Conservation (phyloP, 2,329 filamentous ascomycete genomes). For the Fonsecaea erecta region DNA sequence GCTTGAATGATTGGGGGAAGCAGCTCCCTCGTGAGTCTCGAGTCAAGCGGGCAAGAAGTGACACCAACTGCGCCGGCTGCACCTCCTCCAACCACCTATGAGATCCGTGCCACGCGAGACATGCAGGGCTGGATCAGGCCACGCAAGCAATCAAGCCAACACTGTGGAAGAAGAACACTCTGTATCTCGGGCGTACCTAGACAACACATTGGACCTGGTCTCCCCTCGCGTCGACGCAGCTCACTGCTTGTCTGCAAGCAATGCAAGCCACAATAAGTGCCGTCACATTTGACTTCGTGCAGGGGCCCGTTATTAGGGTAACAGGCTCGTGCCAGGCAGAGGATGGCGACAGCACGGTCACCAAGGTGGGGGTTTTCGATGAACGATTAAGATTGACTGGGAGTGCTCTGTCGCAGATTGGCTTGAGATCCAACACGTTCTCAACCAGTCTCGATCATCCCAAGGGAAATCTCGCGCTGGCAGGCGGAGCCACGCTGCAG, state of each 20-base stretch:
- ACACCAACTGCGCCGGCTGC: not conserved
- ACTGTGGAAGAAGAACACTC: not conserved
- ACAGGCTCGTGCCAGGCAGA: conserved; percentile 1
- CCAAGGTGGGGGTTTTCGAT: conserved; percentile 23
- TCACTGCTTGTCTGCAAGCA: not conserved
- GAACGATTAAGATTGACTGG: conserved; percentile 29
- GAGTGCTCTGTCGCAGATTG: conserved; percentile 25
- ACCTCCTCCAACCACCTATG: not conserved
- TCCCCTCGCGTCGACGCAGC: not conserved
- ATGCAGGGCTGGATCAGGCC: not conserved
- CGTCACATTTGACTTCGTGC: conserved; percentile 20
- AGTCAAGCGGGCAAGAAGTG: not conserved
- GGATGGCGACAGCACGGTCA: conserved; percentile 2
- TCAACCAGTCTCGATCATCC: conserved; percentile 22
- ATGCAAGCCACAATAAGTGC: conserved; percentile 19
- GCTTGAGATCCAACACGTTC: conserved; percentile 4
- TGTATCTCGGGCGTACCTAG: not conserved
- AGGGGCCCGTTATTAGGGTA: conserved; percentile 3
- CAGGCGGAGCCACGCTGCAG: not conserved
- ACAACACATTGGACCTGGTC: not conserved
- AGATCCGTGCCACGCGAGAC: not conserved
- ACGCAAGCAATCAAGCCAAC: conserved; percentile 5
- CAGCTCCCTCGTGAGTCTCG: not conserved
- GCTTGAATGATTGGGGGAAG: not conserved
- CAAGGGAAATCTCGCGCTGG: not conserved